Conservation (phyloP, 148 eudicot genomes). For the Nyssa sinensis region DNA sequence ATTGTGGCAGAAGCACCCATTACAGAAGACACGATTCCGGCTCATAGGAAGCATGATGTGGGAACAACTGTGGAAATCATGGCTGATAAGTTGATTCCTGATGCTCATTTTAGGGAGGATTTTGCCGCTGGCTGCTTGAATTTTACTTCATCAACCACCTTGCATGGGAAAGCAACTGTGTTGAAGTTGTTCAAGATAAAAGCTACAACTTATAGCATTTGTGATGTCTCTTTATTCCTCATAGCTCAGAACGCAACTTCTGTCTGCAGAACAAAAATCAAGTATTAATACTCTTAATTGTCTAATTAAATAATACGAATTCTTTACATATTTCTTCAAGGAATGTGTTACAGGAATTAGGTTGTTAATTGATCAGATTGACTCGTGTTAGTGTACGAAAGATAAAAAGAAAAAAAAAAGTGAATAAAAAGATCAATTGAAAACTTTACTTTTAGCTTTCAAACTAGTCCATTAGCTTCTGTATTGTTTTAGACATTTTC, state of each 20-base stretch:
- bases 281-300: constrained; percentile 15
- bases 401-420: too few species aligned
- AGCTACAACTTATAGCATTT: constrained; percentile 25
- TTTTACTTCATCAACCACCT: constrained; percentile 24
- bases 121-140: constrained; percentile 1
- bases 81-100: constrained; percentile 14
- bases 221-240: constrained; percentile 25
- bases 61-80: constrained; percentile 14
- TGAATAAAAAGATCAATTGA: too few species aligned
- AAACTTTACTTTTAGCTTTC: background rate
- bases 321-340: too few species aligned
- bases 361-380: background rate
- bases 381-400: background rate
- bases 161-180: constrained; percentile 31
- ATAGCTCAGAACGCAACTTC: constrained; percentile 9
- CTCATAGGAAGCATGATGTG: constrained; percentile 20
- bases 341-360: background rate
- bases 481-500: too few species aligned
- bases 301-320: too few species aligned
- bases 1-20: constrained; percentile 23
- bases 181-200: constrained; percentile 26
- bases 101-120: constrained; percentile 14
- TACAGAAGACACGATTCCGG: constrained; percentile 24
- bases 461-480: background rate
- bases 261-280: constrained; percentile 26